These are phyloP conservation scores for Fusarium albidum DNA, from an alignment of 2,329 filamentous ascomycete species.

Conservation along the genomic window DNA sequence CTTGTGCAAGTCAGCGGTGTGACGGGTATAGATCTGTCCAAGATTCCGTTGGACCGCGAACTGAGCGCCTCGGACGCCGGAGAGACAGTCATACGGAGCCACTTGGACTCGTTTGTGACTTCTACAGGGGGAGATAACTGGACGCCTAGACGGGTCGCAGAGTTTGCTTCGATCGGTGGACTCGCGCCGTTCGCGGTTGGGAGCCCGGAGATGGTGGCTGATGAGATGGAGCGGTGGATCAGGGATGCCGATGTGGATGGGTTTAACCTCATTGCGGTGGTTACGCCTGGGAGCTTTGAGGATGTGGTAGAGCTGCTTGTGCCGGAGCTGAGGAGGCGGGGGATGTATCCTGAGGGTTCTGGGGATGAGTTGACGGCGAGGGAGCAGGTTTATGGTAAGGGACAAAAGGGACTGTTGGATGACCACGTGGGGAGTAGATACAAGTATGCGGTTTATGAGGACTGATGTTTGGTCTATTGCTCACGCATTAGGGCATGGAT, in stretches of 20 bases:
- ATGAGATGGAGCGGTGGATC: conserved; percentile 13
- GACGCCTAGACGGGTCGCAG: neutral
- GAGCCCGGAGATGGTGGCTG: conserved; percentile 1
- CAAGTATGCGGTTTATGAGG: too few species aligned
- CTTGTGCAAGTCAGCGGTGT: neutral
- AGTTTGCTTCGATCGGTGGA: neutral
- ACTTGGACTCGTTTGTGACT: neutral
- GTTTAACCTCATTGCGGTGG: conserved; percentile 47
- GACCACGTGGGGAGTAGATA: too few species aligned
- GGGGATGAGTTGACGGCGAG: too few species aligned
- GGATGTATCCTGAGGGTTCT: too few species aligned
- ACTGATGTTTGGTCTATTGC: too few species aligned
- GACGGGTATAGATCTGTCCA: neutral
- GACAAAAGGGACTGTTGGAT: too few species aligned
- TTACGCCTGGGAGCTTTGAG: conserved; percentile 3
- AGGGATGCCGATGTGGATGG: conserved; percentile 12
- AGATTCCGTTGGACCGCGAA: neutral
- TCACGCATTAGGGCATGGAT: too few species aligned
- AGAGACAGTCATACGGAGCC: neutral
- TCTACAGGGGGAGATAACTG: neutral
- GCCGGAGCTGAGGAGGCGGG: too few species aligned
- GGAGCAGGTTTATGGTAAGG: too few species aligned
- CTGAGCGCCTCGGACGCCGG: neutral
- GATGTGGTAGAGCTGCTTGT: conserved; percentile 22
- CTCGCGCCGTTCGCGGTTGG: conserved; percentile 1